A percentile compares a stretch with the other conserved stretches of the same genome.
Evolutionary conservation across 2,329 filamentous ascomycete species (phyloP).

Genomic region (Sporothrix curviconia): DNA sequence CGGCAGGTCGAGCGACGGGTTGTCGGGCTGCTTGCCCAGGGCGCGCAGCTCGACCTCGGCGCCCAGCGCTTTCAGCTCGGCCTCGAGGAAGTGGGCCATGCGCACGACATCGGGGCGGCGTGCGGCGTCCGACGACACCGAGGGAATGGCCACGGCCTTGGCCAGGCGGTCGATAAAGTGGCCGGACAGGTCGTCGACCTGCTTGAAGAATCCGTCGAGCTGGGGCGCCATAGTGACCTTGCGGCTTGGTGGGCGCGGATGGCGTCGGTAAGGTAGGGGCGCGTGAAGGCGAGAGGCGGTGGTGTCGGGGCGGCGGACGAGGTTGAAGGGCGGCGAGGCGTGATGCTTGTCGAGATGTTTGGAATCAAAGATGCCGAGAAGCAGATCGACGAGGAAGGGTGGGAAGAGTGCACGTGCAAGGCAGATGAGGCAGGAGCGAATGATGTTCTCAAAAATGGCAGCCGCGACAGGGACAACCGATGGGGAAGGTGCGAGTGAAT

Average conservation of each 20-base stretch:
- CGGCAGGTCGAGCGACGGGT: conserved; percentile 83
- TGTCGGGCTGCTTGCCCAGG: conserved; percentile 86
- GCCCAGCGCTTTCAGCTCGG: conserved; percentile 75
- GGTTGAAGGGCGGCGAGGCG: neutral
- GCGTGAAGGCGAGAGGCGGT: neutral
- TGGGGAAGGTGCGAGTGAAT: conserved; percentile 15
- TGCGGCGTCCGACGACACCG: conserved; percentile 84
- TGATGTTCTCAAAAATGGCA: too few species aligned
- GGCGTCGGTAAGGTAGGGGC: conserved; percentile 47
- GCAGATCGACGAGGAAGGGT: too few species aligned
- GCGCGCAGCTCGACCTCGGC: conserved; percentile 80
- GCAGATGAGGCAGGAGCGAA: too few species aligned
- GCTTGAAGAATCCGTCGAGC: conserved; percentile 85
- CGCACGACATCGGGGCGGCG: conserved; percentile 86
- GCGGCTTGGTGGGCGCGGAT: conserved; percentile 54
- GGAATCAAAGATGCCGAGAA: neutral
- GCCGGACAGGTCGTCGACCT: conserved; percentile 74
- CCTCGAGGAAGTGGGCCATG: conserved; percentile 88
- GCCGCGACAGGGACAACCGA: conserved; percentile 6
- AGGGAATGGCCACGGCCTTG: conserved; percentile 92
- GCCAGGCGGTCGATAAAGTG: conserved; percentile 85
- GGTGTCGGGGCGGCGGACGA: neutral
- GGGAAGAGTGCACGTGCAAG: neutral
- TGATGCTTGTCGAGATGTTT: neutral
- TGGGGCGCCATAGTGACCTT: conserved; percentile 71